Percentiles rank a stretch among this genome's conserved stretches.
Conservation (phyloP, 306 rosid genomes). For the Lathyrus aphaca region DNA sequence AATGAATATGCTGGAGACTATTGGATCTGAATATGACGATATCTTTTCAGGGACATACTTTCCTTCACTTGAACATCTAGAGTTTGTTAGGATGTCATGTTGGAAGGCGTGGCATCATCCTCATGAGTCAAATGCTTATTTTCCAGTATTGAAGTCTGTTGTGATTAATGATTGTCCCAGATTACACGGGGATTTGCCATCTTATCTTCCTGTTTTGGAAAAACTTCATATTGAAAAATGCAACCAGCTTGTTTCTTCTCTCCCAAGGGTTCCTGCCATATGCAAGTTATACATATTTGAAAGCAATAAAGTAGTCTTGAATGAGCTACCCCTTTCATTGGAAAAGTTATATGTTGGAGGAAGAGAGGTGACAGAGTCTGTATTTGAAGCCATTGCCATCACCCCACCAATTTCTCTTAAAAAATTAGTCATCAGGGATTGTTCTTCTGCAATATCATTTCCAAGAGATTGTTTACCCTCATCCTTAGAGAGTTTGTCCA, state of each 20-base stretch:
- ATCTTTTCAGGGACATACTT: background rate
- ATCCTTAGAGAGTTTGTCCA: background rate
- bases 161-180: background rate
- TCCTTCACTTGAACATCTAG: background rate
- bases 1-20: background rate
- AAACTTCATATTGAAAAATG: background rate
- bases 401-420: background rate
- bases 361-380: background rate
- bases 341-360: background rate
- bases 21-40: background rate
- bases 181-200: background rate
- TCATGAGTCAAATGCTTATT: background rate
- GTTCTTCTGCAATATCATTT: background rate
- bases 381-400: background rate
- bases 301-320: background rate
- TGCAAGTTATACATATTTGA: accelerated
- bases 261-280: background rate
- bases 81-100: background rate
- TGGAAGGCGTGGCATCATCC: background rate
- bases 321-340: background rate
- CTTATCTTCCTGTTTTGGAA: slow-evolving; percentile 5
- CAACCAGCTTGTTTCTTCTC: background rate
- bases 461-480: background rate
- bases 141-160: background rate
- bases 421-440: accelerated